These are phyloP conservation scores for Kluyveromyces nonfermentans DNA, from an alignment of 805 yeast species.

Conservation along the genomic window DNA sequence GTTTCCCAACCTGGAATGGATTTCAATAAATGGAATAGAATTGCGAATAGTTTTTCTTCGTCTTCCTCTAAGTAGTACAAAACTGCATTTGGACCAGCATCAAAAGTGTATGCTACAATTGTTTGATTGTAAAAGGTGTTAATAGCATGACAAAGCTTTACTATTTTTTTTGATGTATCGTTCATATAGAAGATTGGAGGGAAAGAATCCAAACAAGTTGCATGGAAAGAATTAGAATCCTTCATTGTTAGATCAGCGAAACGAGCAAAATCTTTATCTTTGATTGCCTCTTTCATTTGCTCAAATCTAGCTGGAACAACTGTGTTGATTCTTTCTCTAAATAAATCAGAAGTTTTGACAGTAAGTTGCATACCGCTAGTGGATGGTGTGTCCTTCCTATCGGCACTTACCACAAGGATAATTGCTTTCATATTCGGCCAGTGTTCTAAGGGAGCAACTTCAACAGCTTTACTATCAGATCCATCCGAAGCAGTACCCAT, in stretches of 20 bases:
- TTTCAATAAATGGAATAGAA: slow-evolving; percentile 51
- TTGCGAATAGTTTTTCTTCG: slow-evolving; percentile 64
- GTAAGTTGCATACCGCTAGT: slow-evolving; percentile 97
- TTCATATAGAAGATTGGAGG: slow-evolving; percentile 95
- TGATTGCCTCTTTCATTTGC: slow-evolving; percentile 72
- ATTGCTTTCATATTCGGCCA: slow-evolving; percentile 95
- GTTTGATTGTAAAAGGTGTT: slow-evolving; percentile 47
- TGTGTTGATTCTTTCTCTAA: slow-evolving; percentile 62
- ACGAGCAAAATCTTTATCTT: slow-evolving; percentile 58
- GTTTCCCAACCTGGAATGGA: slow-evolving; percentile 63
- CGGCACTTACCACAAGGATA: slow-evolving; percentile 85
- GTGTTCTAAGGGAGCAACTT: slow-evolving; percentile 71
- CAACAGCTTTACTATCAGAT: slow-evolving; percentile 89
- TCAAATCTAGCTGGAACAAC: slow-evolving; percentile 84
- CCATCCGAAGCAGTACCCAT: slow-evolving; percentile 78
- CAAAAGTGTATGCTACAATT: slow-evolving; percentile 94
- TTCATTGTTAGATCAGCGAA: slow-evolving; percentile 92
- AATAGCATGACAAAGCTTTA: slow-evolving; percentile 68
- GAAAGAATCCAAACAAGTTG: slow-evolving; percentile 89
- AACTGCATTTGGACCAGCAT: slow-evolving; percentile 99
- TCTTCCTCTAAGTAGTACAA: slow-evolving; percentile 74
- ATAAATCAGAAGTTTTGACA: slow-evolving; percentile 79
- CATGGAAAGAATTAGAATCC: slow-evolving; percentile 96
- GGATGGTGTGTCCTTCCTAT: slow-evolving; percentile 88
- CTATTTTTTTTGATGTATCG: slow-evolving; percentile 78